Conservation (phyloP, 192 early-diverging fungal species). For the Podila epigama region DNA sequence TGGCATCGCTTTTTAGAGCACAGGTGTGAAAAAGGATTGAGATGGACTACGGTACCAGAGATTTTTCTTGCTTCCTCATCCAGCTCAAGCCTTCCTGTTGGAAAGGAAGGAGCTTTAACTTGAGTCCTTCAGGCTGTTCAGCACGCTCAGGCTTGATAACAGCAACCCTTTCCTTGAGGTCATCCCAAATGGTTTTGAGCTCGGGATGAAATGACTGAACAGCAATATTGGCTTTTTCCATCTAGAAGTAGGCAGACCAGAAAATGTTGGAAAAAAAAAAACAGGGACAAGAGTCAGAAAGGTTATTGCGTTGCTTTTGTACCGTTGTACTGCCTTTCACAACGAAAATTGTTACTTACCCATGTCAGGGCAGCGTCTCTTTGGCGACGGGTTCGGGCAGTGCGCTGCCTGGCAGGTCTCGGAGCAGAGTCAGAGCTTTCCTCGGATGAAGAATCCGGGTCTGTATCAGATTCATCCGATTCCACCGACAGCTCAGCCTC, state of each 20-base stretch:
- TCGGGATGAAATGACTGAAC: constrained; percentile 63
- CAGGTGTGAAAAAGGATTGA: constrained; percentile 2
- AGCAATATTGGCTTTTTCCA: constrained; percentile 42
- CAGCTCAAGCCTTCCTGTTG: constrained; percentile 87
- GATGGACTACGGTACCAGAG: background rate
- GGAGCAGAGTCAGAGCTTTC: background rate
- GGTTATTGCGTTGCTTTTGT: no score
- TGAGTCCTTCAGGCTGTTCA: constrained; percentile 73
- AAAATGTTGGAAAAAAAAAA: background rate
- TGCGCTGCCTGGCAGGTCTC: background rate
- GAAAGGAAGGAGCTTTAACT: constrained; percentile 84
- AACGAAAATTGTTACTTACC: constrained; percentile 1
- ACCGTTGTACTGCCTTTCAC: no score
- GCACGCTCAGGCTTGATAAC: constrained; percentile 43
- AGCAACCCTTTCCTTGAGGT: constrained; percentile 46
- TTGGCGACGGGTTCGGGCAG: background rate
- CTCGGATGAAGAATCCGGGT: background rate
- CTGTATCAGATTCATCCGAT: background rate
- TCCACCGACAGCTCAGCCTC: constrained; percentile 10
- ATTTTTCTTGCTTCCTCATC: constrained; percentile 81
- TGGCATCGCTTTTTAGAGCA: constrained; percentile 4
- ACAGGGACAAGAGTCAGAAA: background rate
- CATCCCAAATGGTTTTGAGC: constrained; percentile 67
- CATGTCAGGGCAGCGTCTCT: constrained; percentile 3
- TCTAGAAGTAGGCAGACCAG: constrained; percentile 8